These are phyloP conservation scores for Collybia nuda DNA, from an alignment of 768 basidiomycete genomes.

Conservation along the genomic window DNA sequence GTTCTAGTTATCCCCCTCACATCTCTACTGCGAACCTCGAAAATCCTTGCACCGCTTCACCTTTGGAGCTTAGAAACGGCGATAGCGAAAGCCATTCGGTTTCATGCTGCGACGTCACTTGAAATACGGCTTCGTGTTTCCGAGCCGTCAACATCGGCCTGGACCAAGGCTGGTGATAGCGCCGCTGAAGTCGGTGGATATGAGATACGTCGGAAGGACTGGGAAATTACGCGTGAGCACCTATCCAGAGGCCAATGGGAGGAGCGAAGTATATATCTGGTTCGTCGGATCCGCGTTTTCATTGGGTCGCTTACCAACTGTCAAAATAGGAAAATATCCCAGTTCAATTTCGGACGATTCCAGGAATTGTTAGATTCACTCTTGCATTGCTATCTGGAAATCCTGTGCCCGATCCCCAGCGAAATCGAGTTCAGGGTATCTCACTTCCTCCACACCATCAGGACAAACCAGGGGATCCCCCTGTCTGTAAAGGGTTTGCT, in stretches of 20 bases:
- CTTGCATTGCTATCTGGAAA: conserved; percentile 28
- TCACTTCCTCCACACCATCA: conserved; percentile 62
- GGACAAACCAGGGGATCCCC: conserved; percentile 52
- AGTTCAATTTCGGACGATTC: conserved; percentile 44
- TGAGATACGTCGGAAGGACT: conserved; percentile 60
- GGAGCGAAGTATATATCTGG: conserved; percentile 63
- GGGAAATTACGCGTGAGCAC: conserved; percentile 25
- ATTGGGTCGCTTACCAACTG: background rate
- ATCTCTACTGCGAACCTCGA: conserved; percentile 45
- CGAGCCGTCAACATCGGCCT: conserved; percentile 34
- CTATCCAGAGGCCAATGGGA: conserved; percentile 56
- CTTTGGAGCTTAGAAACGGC: conserved; percentile 38
- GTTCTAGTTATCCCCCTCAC: conserved; percentile 59
- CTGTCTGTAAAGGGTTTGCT: conserved; percentile 75
- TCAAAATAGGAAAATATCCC: conserved; percentile 70
- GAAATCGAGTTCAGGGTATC: conserved; percentile 48
- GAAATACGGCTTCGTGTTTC: conserved; percentile 65
- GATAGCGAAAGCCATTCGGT: conserved; percentile 61
- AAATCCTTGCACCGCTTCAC: conserved; percentile 26
- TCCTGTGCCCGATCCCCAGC: conserved; percentile 4
- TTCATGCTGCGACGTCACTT: conserved; percentile 40
- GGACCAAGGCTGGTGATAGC: conserved; percentile 18
- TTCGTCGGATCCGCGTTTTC: conserved; percentile 29
- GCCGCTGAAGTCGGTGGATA: conserved; percentile 50
- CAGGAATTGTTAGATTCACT: conserved; percentile 49